Evolutionary conservation across 2,329 filamentous ascomycete genomes (phyloP), one percentile per base, ranked within the genome.

Genomic region (Penicillium sp.): DNA sequence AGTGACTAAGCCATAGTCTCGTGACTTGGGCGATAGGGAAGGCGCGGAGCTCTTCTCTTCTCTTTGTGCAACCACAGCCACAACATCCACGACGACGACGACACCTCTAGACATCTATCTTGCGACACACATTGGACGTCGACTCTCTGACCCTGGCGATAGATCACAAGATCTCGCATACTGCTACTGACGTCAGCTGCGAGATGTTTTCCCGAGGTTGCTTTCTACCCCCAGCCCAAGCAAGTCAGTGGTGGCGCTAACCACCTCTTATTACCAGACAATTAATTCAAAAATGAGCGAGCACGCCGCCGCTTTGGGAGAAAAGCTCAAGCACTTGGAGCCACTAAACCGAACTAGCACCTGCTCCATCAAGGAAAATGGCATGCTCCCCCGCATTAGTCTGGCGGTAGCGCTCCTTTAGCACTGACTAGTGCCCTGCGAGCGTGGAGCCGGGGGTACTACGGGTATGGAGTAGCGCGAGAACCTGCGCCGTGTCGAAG

Each of bases 151-250:
- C 35, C n/a, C 35, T 3, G 12, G n/a, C 35, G 18, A 42, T 5
- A 21, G 40, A 43, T 43, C 40, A 43, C 40, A 43, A 23, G 40
- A 43, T 43, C 20, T 3, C 40, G 2, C 38, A 9, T 4, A 42
- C n/a, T 42, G 16, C 11, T 43, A 12, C 40, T 43, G 40, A 43
- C 40, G 40, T 43, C 40, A 43, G 20, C 4, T 42, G 5, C 33
- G 33, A n/a, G 21, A 21, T 8, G n/a, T 23, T 42, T 23, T 55
- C 35, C 52, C 52, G 52, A 55, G 52, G 52, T 48, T 55, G 40
- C 52, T 23, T 53, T 53, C 46, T 52, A 14, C 33, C 18, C 24
- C 50, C 50, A 16, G 40, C 23, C 26, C 21, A 47, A 28, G n/a
- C 18, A 40, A n/a, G 8, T 24, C 24, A 16, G 45, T 11, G 9